These are phyloP conservation scores for Serendipita vermifera DNA, from an alignment of 768 basidiomycete species.

Conservation along the genomic window DNA sequence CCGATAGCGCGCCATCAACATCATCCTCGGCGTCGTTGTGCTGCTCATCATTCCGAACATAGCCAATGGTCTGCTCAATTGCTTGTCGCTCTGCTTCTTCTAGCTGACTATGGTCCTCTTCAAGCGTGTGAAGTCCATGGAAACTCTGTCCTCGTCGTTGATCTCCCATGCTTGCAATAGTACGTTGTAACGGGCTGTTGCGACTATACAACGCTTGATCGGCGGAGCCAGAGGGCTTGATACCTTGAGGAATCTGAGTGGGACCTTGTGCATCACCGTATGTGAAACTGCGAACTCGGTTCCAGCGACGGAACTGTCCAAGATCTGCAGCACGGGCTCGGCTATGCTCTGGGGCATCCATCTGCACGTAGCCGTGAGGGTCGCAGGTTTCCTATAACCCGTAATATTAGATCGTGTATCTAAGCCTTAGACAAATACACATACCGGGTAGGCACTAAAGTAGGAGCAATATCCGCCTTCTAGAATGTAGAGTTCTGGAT, in stretches of 20 bases:
- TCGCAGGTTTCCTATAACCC: slow-evolving; percentile 49
- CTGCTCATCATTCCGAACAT: not conserved
- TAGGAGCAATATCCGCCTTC: slow-evolving; percentile 93
- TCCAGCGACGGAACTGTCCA: slow-evolving; percentile 80
- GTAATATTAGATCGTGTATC: no score
- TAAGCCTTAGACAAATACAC: slow-evolving; percentile 14
- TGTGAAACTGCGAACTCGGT: slow-evolving; percentile 81
- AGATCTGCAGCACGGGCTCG: slow-evolving; percentile 72
- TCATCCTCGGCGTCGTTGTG: not conserved
- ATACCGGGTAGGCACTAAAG: slow-evolving; percentile 47
- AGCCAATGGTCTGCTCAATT: not conserved
- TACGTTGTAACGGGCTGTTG: not conserved
- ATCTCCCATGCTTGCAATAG: slow-evolving; percentile 13
- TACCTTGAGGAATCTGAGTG: not conserved
- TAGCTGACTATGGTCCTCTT: not conserved
- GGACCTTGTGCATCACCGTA: slow-evolving; percentile 52
- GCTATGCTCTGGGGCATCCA: slow-evolving; percentile 86
- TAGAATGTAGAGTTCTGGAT: slow-evolving; percentile 92
- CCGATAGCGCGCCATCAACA: not conserved
- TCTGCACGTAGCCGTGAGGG: slow-evolving; percentile 72
- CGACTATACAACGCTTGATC: no score
- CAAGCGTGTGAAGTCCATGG: not conserved
- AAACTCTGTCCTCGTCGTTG: slow-evolving; percentile 10
- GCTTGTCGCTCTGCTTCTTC: not conserved
- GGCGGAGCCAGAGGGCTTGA: not conserved